A percentile compares a stretch with the other conserved stretches of the same genome.
These are phyloP conservation scores for Monosporascus sp. DNA, from an alignment of 2,329 filamentous ascomycete genomes.

Conservation along the genomic window DNA sequence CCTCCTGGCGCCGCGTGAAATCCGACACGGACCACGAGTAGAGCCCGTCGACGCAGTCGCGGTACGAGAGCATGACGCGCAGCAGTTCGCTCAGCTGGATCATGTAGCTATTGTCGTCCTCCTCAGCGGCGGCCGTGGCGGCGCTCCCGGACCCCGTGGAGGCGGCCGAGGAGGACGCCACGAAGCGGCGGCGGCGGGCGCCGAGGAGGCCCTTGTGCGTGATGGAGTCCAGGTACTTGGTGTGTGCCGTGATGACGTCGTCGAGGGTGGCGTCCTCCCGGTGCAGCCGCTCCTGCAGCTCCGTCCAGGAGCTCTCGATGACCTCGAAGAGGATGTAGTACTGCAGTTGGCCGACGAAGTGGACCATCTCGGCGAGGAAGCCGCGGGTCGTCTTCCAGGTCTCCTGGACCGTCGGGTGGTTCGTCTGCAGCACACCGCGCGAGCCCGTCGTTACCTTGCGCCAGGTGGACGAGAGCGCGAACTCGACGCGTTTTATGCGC, in stretches of 20 bases:
- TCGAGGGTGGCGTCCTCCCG: constrained; percentile 88
- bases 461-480: constrained; percentile 86
- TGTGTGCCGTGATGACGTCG: constrained; percentile 89
- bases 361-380: constrained; percentile 93
- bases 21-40: constrained; percentile 95
- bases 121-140: constrained; percentile 39
- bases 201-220: constrained; percentile 93
- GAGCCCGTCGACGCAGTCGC: constrained; percentile 86
- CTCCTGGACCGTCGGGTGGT: constrained; percentile 60
- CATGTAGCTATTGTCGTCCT: constrained; percentile 74
- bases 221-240: constrained; percentile 84
- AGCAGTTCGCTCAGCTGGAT: constrained; percentile 87
- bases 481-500: constrained; percentile 97
- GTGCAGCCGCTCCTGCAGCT: constrained; percentile 74
- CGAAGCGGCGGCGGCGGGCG: constrained; percentile 49
- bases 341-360: constrained; percentile 94
- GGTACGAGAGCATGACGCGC: constrained; percentile 88
- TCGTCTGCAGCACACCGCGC: constrained; percentile 77
- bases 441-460: constrained; percentile 92
- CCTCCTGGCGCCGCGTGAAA: constrained; percentile 86
- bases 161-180: constrained; percentile 32
- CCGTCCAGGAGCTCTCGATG: constrained; percentile 92
- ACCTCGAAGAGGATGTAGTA: constrained; percentile 99
- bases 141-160: constrained; percentile 31
- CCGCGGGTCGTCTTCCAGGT: constrained; percentile 91